Conservation (phyloP, 2,329 filamentous ascomycete species). For the Hypoxylon sp. region DNA sequence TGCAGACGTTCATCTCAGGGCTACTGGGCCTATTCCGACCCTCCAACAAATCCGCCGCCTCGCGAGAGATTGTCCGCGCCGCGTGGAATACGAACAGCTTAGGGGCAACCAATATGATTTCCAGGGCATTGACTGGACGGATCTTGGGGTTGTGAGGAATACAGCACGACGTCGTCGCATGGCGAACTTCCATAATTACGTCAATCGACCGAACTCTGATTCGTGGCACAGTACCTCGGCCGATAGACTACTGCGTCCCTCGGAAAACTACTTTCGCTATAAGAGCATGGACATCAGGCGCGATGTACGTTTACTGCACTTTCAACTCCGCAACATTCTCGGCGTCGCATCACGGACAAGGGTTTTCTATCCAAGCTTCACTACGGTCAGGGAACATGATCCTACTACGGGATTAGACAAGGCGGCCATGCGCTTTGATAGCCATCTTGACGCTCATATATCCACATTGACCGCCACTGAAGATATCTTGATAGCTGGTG, state of each 20-base stretch:
- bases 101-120: slow-evolving; percentile 67
- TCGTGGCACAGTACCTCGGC: slow-evolving; percentile 50
- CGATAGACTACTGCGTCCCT: slow-evolving; percentile 53
- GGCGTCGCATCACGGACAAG: slow-evolving; percentile 67
- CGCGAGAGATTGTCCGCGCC: slow-evolving; percentile 33
- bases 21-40: slow-evolving; percentile 41
- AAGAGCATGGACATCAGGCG: slow-evolving; percentile 66
- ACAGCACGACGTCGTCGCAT: slow-evolving; percentile 62
- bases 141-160: slow-evolving; percentile 62
- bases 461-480: slow-evolving; percentile 65
- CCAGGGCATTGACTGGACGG: slow-evolving; percentile 69
- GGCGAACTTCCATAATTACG: slow-evolving; percentile 68
- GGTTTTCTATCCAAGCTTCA: slow-evolving; percentile 66
- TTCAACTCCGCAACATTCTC: slow-evolving; percentile 73
- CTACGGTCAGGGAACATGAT: slow-evolving; percentile 65
- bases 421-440: slow-evolving; percentile 58
- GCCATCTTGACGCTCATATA: slow-evolving; percentile 56
- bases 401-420: slow-evolving; percentile 61
- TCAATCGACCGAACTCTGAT: slow-evolving; percentile 63
- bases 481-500: slow-evolving; percentile 69
- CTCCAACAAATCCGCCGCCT: slow-evolving; percentile 35
- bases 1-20: slow-evolving; percentile 47
- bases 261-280: slow-evolving; percentile 68
- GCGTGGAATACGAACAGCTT: slow-evolving; percentile 60
- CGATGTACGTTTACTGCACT: slow-evolving; percentile 70